Conservation (phyloP, 2,329 filamentous ascomycete species). For the Colletotrichum plurivorum region DNA sequence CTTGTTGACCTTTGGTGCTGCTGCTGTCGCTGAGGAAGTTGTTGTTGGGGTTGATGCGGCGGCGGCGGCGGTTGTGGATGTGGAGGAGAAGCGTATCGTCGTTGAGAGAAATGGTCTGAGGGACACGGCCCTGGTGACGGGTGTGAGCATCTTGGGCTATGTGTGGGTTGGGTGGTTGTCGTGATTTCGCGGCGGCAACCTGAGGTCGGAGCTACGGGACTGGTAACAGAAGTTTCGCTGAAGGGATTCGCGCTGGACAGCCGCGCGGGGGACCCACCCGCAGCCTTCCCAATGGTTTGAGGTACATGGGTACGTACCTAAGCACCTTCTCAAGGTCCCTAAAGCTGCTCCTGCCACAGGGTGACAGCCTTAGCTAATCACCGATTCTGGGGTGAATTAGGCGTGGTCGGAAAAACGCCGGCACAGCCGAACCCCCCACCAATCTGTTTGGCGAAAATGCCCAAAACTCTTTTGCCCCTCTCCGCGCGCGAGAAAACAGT, state of each 20-base stretch:
- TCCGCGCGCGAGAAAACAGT: slow-evolving; percentile 30
- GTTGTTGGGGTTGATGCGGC: slow-evolving; percentile 41
- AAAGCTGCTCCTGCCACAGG: too few species aligned
- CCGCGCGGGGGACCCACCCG: background rate
- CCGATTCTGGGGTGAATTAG: slow-evolving; percentile 9
- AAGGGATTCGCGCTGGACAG: slow-evolving; percentile 35
- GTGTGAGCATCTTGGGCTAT: background rate
- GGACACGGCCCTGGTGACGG: slow-evolving; percentile 16
- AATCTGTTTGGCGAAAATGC: slow-evolving; percentile 42
- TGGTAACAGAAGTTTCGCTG: slow-evolving; percentile 31
- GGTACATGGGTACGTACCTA: background rate
- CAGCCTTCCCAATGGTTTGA: too few species aligned
- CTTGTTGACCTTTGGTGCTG: too few species aligned
- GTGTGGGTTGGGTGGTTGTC: background rate
- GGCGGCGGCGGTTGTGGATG: slow-evolving; percentile 27
- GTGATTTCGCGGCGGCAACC: background rate
- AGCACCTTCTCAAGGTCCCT: background rate
- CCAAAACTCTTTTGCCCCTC: slow-evolving; percentile 43
- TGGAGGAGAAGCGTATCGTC: slow-evolving; percentile 33
- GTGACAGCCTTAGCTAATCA: background rate
- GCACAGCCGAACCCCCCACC: slow-evolving; percentile 40
- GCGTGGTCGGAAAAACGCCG: slow-evolving; percentile 39
- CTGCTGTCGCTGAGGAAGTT: slow-evolving; percentile 12
- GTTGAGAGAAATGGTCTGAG: background rate
- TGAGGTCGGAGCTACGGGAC: background rate